These are phyloP conservation scores for Claviceps purpurea DNA, from an alignment of 2,329 filamentous ascomycete genomes.

Conservation along the genomic window DNA sequence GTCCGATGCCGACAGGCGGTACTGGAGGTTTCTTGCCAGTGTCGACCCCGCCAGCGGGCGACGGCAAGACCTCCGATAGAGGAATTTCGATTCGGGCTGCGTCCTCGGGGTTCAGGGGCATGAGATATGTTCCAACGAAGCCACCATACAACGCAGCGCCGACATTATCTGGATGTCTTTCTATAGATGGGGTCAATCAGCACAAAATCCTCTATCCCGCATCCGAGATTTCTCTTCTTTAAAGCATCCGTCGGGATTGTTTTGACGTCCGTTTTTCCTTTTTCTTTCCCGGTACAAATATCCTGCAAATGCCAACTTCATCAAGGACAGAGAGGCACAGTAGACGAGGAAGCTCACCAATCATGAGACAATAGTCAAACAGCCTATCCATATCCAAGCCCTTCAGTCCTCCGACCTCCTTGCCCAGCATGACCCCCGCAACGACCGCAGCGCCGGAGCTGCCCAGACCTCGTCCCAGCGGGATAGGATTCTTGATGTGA, in stretches of 20 bases:
- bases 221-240: background rate
- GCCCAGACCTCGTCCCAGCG: constrained; percentile 81
- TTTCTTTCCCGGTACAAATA: background rate
- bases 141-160: constrained; percentile 91
- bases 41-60: constrained; percentile 80
- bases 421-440: constrained; percentile 83
- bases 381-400: constrained; percentile 65
- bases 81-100: constrained; percentile 87
- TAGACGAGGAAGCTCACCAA: constrained; percentile 39
- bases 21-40: constrained; percentile 76
- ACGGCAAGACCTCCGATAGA: constrained; percentile 80
- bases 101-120: constrained; percentile 80
- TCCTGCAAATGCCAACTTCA: background rate
- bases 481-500: constrained; percentile 92
- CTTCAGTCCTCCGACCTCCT: constrained; percentile 70
- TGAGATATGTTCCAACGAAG: constrained; percentile 92
- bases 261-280: background rate
- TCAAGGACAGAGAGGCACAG: background rate
- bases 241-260: background rate
- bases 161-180: constrained; percentile 88
- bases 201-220: background rate
- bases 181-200: constrained; percentile 21
- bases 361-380: constrained; percentile 96
- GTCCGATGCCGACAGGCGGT: constrained; percentile 84
- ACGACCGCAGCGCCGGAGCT: constrained; percentile 93